Percentiles rank a stretch among this genome's conserved stretches.
phyloP scores from a whole-genome alignment of 768 basidiomycete species.

The Leccinum longicurvipes region DNA sequence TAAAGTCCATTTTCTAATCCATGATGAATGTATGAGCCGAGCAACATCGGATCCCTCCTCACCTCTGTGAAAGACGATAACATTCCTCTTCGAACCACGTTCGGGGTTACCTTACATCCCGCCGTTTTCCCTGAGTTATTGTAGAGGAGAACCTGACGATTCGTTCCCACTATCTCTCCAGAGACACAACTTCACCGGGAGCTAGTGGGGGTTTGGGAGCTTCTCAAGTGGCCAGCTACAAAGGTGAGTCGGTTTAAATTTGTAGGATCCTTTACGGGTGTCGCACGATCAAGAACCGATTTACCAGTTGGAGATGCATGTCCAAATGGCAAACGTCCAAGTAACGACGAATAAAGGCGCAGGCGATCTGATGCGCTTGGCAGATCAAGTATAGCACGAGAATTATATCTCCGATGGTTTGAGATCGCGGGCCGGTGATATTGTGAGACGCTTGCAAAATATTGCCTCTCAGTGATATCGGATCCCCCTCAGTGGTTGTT shows the following conservation, averaged over 20 bases:
- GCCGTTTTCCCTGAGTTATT: neutral
- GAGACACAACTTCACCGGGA: neutral
- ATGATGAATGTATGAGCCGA: neutral
- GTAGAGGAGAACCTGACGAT: neutral
- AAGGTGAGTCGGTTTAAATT: neutral
- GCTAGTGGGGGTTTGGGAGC: neutral
- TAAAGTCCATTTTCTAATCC: neutral
- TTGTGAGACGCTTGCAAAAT: neutral
- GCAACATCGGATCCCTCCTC: neutral
- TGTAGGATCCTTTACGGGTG: neutral
- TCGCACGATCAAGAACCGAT: neutral
- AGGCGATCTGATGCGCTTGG: neutral
- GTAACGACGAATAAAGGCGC: neutral
- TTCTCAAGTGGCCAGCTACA: neutral
- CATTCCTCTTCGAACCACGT: neutral
- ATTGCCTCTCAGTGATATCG: neutral
- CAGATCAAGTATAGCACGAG: neutral
- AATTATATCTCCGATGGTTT: neutral
- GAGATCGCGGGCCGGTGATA: neutral
- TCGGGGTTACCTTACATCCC: neutral
- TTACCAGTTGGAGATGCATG: neutral
- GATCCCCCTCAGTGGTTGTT: neutral
- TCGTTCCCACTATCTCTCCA: neutral
- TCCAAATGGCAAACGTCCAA: neutral
- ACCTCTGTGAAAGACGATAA: neutral